Conservation (phyloP, 2,329 filamentous ascomycete species). For the Parascedosporium putredinis region DNA sequence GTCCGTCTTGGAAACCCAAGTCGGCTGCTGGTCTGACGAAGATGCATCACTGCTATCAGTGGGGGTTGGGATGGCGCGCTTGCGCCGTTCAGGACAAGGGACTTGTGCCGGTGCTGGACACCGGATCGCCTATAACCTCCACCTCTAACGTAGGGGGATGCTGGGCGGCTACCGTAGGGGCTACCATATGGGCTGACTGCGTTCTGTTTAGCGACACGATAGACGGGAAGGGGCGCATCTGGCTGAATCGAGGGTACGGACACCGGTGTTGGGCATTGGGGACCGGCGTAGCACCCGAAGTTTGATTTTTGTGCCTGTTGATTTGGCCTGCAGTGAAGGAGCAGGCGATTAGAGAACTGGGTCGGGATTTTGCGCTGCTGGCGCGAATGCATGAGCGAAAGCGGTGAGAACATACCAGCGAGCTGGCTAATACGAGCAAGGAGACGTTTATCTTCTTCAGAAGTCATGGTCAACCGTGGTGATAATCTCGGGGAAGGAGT, state of each 20-base stretch:
- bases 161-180: slow-evolving; percentile 4
- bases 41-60: slow-evolving; percentile 17
- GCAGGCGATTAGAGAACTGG: too few species aligned
- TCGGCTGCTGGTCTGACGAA: slow-evolving; percentile 25
- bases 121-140: slow-evolving; percentile 18
- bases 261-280: slow-evolving; percentile 21
- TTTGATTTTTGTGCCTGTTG: slow-evolving; percentile 64
- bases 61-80: slow-evolving; percentile 13
- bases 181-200: slow-evolving; percentile 2
- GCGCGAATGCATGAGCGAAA: not conserved
- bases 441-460: slow-evolving; percentile 39
- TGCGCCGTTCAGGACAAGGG: slow-evolving; percentile 51
- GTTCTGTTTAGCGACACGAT: slow-evolving; percentile 5
- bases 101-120: slow-evolving; percentile 34
- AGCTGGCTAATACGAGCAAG: slow-evolving; percentile 42
- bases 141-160: not conserved
- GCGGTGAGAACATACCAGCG: slow-evolving; percentile 28
- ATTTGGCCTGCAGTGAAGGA: slow-evolving; percentile 52
- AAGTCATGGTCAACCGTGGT: slow-evolving; percentile 31
- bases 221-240: not conserved
- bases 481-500: too few species aligned
- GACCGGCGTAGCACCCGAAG: slow-evolving; percentile 23
- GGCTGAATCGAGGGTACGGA: slow-evolving; percentile 18
- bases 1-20: slow-evolving; percentile 63
- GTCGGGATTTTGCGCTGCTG: too few species aligned